Base-by-base conservation (phyloP, 2,329 filamentous ascomycete genomes). In the Ascochyta lentis region DNA sequence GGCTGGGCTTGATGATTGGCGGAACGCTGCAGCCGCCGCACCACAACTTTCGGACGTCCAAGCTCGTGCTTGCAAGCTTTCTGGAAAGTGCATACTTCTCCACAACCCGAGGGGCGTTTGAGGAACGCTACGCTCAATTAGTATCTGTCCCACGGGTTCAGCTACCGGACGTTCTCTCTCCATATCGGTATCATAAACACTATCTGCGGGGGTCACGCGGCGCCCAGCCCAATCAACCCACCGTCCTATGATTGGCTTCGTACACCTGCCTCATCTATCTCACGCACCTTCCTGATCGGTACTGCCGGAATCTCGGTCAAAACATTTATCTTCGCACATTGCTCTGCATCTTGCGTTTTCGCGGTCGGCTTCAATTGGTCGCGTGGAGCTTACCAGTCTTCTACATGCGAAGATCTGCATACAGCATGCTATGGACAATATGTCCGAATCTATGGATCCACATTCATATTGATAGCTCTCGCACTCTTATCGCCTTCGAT, bases 151-250 rank as follows among this genome's bases (percentile, higher is more conserved):
- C 57, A 63, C 61, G 59, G 48, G 26, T 52, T 42, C 33, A 53
- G 55, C 31, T 56, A 27, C 62, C 64, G 65, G 65, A 61, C 63
- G 52, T 63, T 60, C 41, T 64, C 35, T 64, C 39, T 60, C 65
- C 61, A 62, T 56, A 10, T 56, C 57, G 61, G 66, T 63, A 64
- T 64, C n/a, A n/a, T 63, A 58, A 51, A 37, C 60, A 65, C 61
- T 69, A 69, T 70, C 67, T 65, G 65, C 61, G 60, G 37, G 47
- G 53, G 54, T 64, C 63, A 65, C 44, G 60, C 35, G 49, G 16
- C 37, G 59, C 64, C 59, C 59, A 54, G 56, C 43, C 15, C 53
- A 66, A 65, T 68, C 37, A 64, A 59, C 40, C 40, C 3, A 19
- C 3, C 5, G 13, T 8, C 13, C 16, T 10, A 19, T 54, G 55